Conservation (phyloP, 2,329 filamentous ascomycete species). For the Colletotrichum godetiae region DNA sequence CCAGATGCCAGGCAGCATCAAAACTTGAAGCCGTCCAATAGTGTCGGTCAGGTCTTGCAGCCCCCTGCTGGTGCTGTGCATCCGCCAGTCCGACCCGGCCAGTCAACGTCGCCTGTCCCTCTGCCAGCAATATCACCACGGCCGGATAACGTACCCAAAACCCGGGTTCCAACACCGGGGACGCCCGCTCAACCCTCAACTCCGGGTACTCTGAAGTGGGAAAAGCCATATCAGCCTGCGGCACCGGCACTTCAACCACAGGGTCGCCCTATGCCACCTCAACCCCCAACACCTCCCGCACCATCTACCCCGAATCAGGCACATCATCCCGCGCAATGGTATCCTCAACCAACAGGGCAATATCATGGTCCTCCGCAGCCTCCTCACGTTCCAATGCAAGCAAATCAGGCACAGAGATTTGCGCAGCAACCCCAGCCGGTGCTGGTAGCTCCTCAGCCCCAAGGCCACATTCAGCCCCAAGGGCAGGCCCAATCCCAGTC, state of each 20-base stretch:
- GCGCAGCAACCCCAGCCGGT: constrained; percentile 36
- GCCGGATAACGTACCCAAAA: constrained; percentile 46
- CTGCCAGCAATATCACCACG: constrained; percentile 46
- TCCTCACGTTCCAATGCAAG: constrained; percentile 29
- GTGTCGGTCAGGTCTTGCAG: constrained; percentile 49
- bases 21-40: constrained; percentile 45
- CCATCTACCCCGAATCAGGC: constrained; percentile 33
- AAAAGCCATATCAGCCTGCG: constrained; percentile 54
- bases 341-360: constrained; percentile 32
- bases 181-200: constrained; percentile 38
- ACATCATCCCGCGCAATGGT: constrained; percentile 36
- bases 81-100: constrained; percentile 40
- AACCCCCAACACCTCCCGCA: constrained; percentile 12
- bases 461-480: constrained; percentile 22
- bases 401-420: constrained; percentile 23
- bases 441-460: constrained; percentile 28
- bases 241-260: constrained; percentile 41
- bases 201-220: constrained; percentile 50
- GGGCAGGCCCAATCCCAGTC: constrained; percentile 39
- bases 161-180: constrained; percentile 45
- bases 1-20: constrained; percentile 46
- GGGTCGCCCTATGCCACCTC: constrained; percentile 34
- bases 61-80: constrained; percentile 48
- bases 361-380: constrained; percentile 24
- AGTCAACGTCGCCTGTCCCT: constrained; percentile 36